These are phyloP conservation scores for Cercophora samala DNA, from an alignment of 495 filamentous ascomycete species.

Conservation along the genomic window DNA sequence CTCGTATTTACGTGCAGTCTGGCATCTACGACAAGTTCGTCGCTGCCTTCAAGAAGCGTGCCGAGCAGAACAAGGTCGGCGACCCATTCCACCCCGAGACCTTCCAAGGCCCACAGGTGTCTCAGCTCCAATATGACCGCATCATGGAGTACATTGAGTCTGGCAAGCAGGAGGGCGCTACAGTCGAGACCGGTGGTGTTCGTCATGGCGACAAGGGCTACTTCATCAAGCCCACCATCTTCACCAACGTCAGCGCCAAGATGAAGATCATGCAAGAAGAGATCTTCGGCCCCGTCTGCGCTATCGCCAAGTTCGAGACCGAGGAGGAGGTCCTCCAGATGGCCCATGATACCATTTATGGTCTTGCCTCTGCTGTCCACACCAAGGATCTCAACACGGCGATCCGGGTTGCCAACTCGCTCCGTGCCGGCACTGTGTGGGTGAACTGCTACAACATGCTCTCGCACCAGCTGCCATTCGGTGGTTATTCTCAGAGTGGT, in stretches of 20 bases:
- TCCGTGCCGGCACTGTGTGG: conserved; percentile 93
- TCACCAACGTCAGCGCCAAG: conserved; percentile 79
- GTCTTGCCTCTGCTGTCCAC: conserved; percentile 89
- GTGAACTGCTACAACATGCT: conserved; percentile 84
- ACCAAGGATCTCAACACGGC: conserved; percentile 91
- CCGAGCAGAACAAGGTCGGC: conserved; percentile 77
- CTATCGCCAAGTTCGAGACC: conserved; percentile 89
- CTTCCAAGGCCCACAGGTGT: conserved; percentile 98
- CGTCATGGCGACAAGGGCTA: conserved; percentile 88
- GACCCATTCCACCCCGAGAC: conserved; percentile 84
- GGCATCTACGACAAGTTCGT: conserved; percentile 95
- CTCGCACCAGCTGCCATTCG: conserved; percentile 73
- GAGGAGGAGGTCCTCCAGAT: conserved; percentile 79
- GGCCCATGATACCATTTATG: conserved; percentile 81
- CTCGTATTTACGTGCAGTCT: conserved; percentile 93
- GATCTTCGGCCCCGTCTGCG: conserved; percentile 95
- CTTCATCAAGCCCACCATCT: conserved; percentile 98
- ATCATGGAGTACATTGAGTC: conserved; percentile 97
- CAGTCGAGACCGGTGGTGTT: conserved; percentile 76
- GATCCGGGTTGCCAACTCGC: conserved; percentile 75
- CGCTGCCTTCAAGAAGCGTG: conserved; percentile 80
- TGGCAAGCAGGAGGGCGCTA: conserved; percentile 86
- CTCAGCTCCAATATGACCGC: conserved; percentile 89
- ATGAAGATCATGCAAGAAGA: conserved; percentile 99
- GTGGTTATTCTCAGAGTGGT: conserved; percentile 91